Conservation (phyloP, 2,329 filamentous ascomycete species). For the Hymenoscyphus linearis region DNA sequence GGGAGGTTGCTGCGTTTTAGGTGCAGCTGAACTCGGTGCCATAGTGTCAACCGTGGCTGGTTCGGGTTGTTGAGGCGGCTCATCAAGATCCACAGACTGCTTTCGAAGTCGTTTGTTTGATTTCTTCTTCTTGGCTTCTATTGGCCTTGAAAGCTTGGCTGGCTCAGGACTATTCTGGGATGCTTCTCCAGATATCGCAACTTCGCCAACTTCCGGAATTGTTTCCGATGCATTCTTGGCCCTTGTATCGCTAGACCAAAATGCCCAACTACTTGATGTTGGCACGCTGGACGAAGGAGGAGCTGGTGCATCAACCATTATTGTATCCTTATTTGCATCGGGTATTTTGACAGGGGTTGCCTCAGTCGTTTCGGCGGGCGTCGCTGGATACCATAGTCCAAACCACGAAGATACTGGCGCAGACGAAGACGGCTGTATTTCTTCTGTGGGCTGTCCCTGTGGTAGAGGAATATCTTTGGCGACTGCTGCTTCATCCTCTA, state of each 20-base stretch:
- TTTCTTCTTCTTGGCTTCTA: slow-evolving; percentile 22
- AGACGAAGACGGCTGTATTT: slow-evolving; percentile 1
- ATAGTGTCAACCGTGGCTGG: slow-evolving; percentile 17
- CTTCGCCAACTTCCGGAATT: slow-evolving; percentile 33
- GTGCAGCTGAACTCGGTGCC: slow-evolving; percentile 19
- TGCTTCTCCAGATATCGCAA: slow-evolving; percentile 53
- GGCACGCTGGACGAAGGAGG: slow-evolving; percentile 6
- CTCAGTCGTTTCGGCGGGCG: slow-evolving; percentile 20
- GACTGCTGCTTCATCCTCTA: slow-evolving; percentile 6
- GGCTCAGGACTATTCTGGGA: slow-evolving; percentile 45
- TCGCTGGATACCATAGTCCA: slow-evolving; percentile 26
- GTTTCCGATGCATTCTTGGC: slow-evolving; percentile 22
- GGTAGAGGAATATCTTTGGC: neutral
- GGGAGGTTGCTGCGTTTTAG: slow-evolving; percentile 36
- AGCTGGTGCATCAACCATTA: slow-evolving; percentile 21
- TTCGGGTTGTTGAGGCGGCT: slow-evolving; percentile 14
- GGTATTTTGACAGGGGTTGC: slow-evolving; percentile 20
- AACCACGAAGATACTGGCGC: slow-evolving; percentile 27
- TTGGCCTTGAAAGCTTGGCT: slow-evolving; percentile 17
- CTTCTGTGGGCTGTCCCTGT: neutral
- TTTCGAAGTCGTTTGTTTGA: slow-evolving; percentile 23
- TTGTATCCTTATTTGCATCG: slow-evolving; percentile 15
- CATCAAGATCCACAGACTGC: slow-evolving; percentile 23
- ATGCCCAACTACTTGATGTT: slow-evolving; percentile 65
- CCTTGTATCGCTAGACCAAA: slow-evolving; percentile 56